phyloP scores from a whole-genome alignment of 495 filamentous ascomycete genomes.

The Penicillium pulvis region DNA sequence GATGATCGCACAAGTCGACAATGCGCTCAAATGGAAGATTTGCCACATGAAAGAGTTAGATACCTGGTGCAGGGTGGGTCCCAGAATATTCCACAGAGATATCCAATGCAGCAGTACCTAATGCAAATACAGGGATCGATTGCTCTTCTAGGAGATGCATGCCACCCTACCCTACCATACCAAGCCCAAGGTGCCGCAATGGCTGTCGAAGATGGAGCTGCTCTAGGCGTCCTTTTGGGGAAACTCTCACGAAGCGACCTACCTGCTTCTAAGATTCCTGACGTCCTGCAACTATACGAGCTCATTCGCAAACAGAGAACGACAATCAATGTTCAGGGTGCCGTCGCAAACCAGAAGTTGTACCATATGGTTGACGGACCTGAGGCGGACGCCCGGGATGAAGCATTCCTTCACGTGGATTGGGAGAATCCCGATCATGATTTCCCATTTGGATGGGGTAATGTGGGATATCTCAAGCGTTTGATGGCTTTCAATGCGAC shows the following conservation, averaged over 20 bases:
- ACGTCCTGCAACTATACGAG: conserved; percentile 57
- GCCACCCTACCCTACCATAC: conserved; percentile 62
- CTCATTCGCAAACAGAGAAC: conserved; percentile 48
- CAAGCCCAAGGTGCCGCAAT: conserved; percentile 48
- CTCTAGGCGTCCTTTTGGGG: conserved; percentile 3
- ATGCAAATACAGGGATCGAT: conserved; percentile 36
- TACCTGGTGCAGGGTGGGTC: conserved; percentile 38
- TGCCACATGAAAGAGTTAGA: conserved; percentile 34
- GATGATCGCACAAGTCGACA: conserved; percentile 18
- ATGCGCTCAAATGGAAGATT: conserved; percentile 58
- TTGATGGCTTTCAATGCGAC: conserved; percentile 2
- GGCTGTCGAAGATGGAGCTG: conserved; percentile 45
- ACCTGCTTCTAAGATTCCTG: conserved; percentile 25
- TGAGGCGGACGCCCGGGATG: not conserved
- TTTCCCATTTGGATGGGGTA: conserved; percentile 2
- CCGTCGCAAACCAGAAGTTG: conserved; percentile 45
- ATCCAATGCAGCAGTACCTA: not conserved
- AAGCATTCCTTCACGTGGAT: not conserved
- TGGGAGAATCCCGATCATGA: conserved; percentile 2
- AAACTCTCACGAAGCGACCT: conserved; percentile 30
- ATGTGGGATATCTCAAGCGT: not conserved
- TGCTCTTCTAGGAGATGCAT: conserved; percentile 60
- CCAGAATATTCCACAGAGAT: conserved; percentile 4
- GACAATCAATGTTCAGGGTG: conserved; percentile 49
- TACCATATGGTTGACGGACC: conserved; percentile 57